Base-by-base conservation (phyloP, 139 green algal genomes). In the Chlorella ohadii region DNA sequence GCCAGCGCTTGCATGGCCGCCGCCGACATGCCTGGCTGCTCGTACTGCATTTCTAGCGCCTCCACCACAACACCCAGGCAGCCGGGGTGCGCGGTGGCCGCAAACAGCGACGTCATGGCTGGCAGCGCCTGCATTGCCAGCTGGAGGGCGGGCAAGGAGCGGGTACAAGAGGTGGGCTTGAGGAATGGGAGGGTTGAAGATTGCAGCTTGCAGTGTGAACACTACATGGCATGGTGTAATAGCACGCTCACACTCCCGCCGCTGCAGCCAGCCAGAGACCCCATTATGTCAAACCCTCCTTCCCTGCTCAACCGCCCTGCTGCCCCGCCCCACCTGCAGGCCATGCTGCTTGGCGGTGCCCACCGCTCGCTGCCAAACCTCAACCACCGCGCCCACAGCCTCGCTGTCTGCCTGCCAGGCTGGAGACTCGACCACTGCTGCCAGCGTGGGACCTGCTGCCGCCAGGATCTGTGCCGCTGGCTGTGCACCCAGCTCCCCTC, bases 31-130 rank as follows among this genome's bases (percentile, higher is more conserved):
- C 16, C 34, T 3, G 61, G 39, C 89, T 89, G 55, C 76, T 87
- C 67, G 51, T 71, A 78, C 77, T 89, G 79, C 51, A 87, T 83
- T 56, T 89, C 85, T 72, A 95, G 91, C 79, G 90, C 57, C 87
- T 96, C 92, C 12, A 56, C 78, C 70, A 95, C 82, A 3, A 86
- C 82, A 31, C 92, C 89, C 28, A 94, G 81, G 76, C 77, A 86
- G 33, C 67, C 74, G 3, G 90, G 72, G 44, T 90, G 81, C 28
- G 84, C 78, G 20, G 73, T 78, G 22, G 72, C 76, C 3, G 63
- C 31, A 59, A 94, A 90, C 9, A 94, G 63, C 13, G 67, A 63
- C 1, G 38, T 41, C 39, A 92, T 39, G 1, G 76, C 72, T 19
- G 64, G 38, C 33, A 96, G 65, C 44, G 94, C 78, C n/a, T 86